Base-by-base conservation (phyloP, 2,329 filamentous ascomycete genomes). In the Aspergillus cejpii region DNA sequence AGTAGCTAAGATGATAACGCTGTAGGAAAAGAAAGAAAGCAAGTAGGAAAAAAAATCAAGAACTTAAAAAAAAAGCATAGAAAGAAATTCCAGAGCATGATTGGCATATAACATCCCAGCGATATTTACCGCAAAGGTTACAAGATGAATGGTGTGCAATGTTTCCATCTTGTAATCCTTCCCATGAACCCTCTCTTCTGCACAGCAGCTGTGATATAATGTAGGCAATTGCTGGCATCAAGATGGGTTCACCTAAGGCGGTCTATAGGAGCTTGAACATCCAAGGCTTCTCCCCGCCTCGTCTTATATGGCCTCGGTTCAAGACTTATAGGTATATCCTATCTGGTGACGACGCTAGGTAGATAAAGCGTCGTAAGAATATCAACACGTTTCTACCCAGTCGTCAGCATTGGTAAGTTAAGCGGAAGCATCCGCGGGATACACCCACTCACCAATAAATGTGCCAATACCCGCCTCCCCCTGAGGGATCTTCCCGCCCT, bases 11-110 rank as follows among this genome's bases (percentile, higher is more conserved):
- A 44, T 33, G 28, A 42, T 23, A 40, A 39, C 37, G 15, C 17
- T 17, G 10, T 28, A 43, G 50, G 50, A 50, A 28, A 33, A 26
- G 28, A 48, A 45, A 47, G 28, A 44, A 46, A 50, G 27, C 23
- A 21, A 39, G 42, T 42, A 26, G n/a, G 23, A 42, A 28, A 37
- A 23, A 33, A 23, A 38, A 41, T 36, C 26, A 19, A 44, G 26
- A 41, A 15, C 26, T 38, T 39, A 47, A 41, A 19, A 4, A 45
- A 47, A 48, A 44, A 45, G 6, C 27, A 41, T 45, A 51, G 51
- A 41, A 40, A 50, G 48, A 42, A 39, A 34, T 41, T 38, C 41
- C 41, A 41, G 33, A 43, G 39, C 31, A 34, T 42, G 29, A 40
- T 34, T 31, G 23, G 33, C 38, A 33, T 38, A 27, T 21, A 41